These are phyloP conservation scores for Ceratocystis diversiconidia DNA, from an alignment of 2,329 filamentous ascomycete genomes.

Conservation along the genomic window DNA sequence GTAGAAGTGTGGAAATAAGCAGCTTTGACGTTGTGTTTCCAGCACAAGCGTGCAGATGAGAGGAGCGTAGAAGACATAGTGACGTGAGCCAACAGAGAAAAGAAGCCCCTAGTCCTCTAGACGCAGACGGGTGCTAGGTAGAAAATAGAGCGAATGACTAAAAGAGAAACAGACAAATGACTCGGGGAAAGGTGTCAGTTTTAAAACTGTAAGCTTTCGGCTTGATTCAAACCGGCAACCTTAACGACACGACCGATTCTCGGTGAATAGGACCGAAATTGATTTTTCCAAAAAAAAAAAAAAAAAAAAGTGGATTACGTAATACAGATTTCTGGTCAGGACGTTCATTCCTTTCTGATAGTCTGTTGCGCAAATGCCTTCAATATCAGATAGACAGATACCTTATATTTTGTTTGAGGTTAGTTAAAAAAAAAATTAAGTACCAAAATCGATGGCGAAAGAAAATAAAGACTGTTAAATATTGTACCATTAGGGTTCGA, in stretches of 20 bases:
- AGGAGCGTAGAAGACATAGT: conserved; percentile 12
- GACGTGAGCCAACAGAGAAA: background rate
- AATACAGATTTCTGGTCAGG: background rate
- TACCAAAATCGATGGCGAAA: no score
- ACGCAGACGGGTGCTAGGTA: background rate
- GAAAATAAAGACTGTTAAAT: background rate
- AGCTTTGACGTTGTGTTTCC: background rate
- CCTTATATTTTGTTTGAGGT: no score
- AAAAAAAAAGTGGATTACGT: background rate
- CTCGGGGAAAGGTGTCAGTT: background rate
- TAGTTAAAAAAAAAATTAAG: no score
- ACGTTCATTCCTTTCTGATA: no score
- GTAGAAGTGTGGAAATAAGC: conserved; percentile 13
- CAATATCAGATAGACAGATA: no score
- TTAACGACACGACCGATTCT: background rate
- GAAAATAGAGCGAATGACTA: background rate
- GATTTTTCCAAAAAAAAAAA: background rate
- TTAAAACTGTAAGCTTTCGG: background rate
- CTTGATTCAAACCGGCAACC: no score
- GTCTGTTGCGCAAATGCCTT: no score
- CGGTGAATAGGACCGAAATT: background rate
- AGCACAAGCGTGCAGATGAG: background rate
- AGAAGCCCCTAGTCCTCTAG: background rate
- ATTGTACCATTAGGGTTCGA: background rate
- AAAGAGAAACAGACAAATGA: background rate